A percentile compares a stretch with the other conserved stretches of the same genome.
phyloP scores from a whole-genome alignment of 306 rosid genomes.

The Vicia faba region DNA sequence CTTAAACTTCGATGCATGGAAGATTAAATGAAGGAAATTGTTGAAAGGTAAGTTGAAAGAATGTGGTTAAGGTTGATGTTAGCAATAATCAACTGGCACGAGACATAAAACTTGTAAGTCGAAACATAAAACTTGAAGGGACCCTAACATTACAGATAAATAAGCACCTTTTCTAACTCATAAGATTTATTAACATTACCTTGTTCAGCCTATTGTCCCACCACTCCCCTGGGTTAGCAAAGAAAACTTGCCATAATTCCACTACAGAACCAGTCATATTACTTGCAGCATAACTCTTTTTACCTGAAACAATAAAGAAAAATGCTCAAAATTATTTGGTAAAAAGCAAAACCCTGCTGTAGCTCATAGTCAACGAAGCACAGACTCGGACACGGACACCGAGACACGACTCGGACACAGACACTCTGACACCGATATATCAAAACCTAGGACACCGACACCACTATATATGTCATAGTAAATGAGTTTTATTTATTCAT shows the following conservation, averaged over 20 bases:
- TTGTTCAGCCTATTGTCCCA: slow-evolving; percentile 57
- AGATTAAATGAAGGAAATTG: slow-evolving; percentile 10
- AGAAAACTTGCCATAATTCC: slow-evolving; percentile 77
- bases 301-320: slow-evolving; percentile 49
- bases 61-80: slow-evolving; percentile 38
- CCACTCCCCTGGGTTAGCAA: slow-evolving; percentile 57
- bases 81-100: slow-evolving; percentile 1
- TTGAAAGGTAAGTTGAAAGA: slow-evolving; percentile 15
- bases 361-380: too few relatives aligned
- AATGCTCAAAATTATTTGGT: background rate
- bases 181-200: slow-evolving; percentile 31
- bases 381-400: too few relatives aligned
- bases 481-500: too few relatives aligned
- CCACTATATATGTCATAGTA: too few relatives aligned
- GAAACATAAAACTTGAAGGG: slow-evolving; percentile 22
- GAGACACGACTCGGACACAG: too few relatives aligned
- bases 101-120: background rate
- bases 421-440: too few relatives aligned
- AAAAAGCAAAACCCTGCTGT: slow-evolving; percentile 20
- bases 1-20: slow-evolving; percentile 23
- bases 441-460: too few relatives aligned
- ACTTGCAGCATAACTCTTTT: slow-evolving; percentile 49
- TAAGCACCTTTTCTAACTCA: slow-evolving; percentile 1
- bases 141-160: slow-evolving; percentile 1
- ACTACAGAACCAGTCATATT: slow-evolving; percentile 55